Evolutionary conservation across 2,329 filamentous ascomycete genomes (phyloP).

Genomic region (Chaetomiaceae sp.): DNA sequence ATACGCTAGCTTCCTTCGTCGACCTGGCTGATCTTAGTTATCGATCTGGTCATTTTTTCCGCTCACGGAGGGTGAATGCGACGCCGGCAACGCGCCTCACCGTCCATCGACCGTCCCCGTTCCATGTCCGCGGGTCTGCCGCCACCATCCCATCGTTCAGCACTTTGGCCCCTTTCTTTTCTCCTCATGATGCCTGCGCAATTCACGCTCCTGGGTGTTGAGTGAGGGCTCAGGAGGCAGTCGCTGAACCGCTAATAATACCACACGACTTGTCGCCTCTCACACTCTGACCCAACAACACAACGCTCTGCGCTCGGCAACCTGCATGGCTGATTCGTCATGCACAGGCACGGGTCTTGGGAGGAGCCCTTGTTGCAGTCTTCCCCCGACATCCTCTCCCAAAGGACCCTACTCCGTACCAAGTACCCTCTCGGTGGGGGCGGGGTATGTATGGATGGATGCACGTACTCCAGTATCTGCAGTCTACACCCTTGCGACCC

Average conservation of each 20-base stretch:
- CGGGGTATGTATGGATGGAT: not conserved
- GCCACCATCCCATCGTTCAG: not conserved
- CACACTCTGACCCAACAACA: too few species aligned
- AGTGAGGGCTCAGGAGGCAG: too few species aligned
- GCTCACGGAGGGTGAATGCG: slow-evolving; percentile 10
- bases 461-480: too few species aligned
- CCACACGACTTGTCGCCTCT: too few species aligned
- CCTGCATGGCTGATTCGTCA: not conserved
- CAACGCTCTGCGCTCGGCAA: not conserved
- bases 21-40: too few species aligned
- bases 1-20: not conserved
- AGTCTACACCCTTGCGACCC: not conserved
- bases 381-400: slow-evolving; percentile 1
- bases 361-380: too few species aligned
- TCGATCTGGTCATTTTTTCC: not conserved
- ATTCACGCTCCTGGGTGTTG: too few species aligned
- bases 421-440: slow-evolving; percentile 5
- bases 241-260: too few species aligned
- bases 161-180: too few species aligned
- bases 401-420: too few species aligned
- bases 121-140: slow-evolving; percentile 13
- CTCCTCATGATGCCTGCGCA: too few species aligned
- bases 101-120: slow-evolving; percentile 7
- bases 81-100: not conserved
- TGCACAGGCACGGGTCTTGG: too few species aligned